phyloP scores from a whole-genome alignment of 179 eudicot genomes.

The Beta lomatogona region DNA sequence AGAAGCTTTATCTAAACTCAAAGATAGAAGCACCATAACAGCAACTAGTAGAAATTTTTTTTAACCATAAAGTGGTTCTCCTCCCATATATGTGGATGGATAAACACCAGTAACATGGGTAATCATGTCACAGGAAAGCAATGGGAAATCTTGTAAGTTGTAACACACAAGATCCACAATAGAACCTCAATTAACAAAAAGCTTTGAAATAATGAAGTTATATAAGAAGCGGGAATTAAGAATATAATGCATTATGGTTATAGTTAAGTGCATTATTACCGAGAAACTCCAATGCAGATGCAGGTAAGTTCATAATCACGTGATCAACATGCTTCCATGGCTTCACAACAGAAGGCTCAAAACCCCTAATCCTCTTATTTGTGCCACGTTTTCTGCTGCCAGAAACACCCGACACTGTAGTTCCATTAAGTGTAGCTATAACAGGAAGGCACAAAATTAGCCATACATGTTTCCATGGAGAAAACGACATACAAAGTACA shows the following conservation, averaged over 20 bases:
- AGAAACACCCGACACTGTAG: conserved; percentile 37
- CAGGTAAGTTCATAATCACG: conserved; percentile 92
- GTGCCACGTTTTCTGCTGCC: conserved; percentile 40
- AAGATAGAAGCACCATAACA: not conserved
- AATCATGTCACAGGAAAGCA: no score
- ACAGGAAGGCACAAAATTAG: conserved; percentile 17
- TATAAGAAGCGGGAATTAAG: not conserved
- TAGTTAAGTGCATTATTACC: conserved; percentile 44
- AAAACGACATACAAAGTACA: not conserved
- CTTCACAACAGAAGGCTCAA: conserved; percentile 45
- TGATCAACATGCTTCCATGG: conserved; percentile 98
- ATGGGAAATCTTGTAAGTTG: no score
- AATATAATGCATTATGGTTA: not conserved
- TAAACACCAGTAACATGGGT: not conserved
- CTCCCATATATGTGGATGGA: not conserved
- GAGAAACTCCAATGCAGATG: conserved; percentile 87
- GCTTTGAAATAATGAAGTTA: not conserved
- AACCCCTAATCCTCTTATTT: conserved; percentile 56
- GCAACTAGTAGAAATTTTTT: not conserved
- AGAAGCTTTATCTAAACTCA: not conserved
- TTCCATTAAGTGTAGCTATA: conserved; percentile 38
- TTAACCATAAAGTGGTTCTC: not conserved
- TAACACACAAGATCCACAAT: not conserved
- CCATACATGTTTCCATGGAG: not conserved
- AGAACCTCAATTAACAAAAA: not conserved